These are phyloP conservation scores for Torulaspora gathmanii DNA, from an alignment of 805 yeast species.

Conservation along the genomic window DNA sequence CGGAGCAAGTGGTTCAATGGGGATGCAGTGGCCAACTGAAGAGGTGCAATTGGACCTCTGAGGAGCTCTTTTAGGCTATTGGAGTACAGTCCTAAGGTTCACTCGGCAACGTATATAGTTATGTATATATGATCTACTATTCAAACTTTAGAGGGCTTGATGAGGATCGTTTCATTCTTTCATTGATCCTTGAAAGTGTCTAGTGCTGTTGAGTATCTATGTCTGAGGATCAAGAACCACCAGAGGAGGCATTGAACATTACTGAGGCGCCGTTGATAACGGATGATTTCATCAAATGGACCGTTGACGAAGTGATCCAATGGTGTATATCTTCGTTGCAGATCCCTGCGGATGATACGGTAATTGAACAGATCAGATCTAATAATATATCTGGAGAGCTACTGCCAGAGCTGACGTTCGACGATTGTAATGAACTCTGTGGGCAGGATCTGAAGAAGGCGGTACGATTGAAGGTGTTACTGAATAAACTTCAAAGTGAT, in stretches of 20 bases:
- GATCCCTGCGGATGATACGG: conserved; percentile 15
- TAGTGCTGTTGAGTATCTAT: neutral
- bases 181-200: neutral
- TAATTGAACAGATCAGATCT: conserved; percentile 15
- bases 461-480: conserved; percentile 53
- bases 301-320: conserved; percentile 21
- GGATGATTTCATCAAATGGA: conserved; percentile 23
- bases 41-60: neutral
- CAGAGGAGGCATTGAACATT: neutral
- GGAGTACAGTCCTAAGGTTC: neutral
- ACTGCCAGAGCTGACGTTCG: conserved; percentile 61
- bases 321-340: conserved; percentile 27
- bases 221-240: conserved; percentile 8
- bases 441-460: conserved; percentile 50
- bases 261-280: conserved; percentile 8
- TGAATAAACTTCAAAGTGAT: conserved; percentile 44
- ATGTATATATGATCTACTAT: neutral
- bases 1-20: neutral
- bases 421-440: conserved; percentile 72
- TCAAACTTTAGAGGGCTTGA: neutral
- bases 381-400: conserved; percentile 50
- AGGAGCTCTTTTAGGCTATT: neutral
- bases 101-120: neutral
- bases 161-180: neutral
- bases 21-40: neutral